A percentile compares a stretch with the other conserved stretches of the same genome.
Evolutionary conservation across 805 yeast species (phyloP).

Genomic region (fission yeast (Schizosaccharomyces pombe)): DNA sequence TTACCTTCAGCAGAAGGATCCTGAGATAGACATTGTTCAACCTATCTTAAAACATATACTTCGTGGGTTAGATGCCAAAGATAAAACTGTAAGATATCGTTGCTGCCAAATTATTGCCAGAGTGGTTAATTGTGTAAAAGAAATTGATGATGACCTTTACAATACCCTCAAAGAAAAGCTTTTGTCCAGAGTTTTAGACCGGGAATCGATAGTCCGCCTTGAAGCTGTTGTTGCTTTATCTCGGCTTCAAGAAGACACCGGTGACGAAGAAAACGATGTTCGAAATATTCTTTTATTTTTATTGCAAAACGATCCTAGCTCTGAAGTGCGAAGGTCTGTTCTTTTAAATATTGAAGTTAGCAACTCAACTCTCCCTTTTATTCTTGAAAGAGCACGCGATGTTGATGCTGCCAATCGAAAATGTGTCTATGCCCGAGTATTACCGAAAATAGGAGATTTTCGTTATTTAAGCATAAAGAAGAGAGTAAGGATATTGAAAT

Average conservation of each 20-base stretch:
- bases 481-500: slow-evolving; percentile 43
- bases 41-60: slow-evolving; percentile 40
- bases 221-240: slow-evolving; percentile 66
- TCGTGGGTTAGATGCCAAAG: slow-evolving; percentile 57
- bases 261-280: slow-evolving; percentile 18
- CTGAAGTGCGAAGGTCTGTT: slow-evolving; percentile 71
- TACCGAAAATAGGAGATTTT: slow-evolving; percentile 45
- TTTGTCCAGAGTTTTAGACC: slow-evolving; percentile 34
- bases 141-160: slow-evolving; percentile 49
- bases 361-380: slow-evolving; percentile 26
- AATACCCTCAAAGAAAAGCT: slow-evolving; percentile 38
- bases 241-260: slow-evolving; percentile 43
- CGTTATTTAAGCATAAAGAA: slow-evolving; percentile 28
- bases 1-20: slow-evolving; percentile 16
- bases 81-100: slow-evolving; percentile 56
- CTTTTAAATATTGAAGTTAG: slow-evolving; percentile 43
- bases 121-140: slow-evolving; percentile 46
- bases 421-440: slow-evolving; percentile 40
- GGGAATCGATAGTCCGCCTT: slow-evolving; percentile 55
- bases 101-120: slow-evolving; percentile 54
- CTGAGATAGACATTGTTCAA: slow-evolving; percentile 12
- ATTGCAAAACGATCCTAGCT: slow-evolving; percentile 53
- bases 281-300: slow-evolving; percentile 26
- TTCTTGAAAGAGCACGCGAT: slow-evolving; percentile 70
- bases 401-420: slow-evolving; percentile 47